A percentile compares a stretch with the other conserved stretches of the same genome.
These are phyloP conservation scores for Xylaria palmicola DNA, from an alignment of 495 filamentous ascomycete genomes.

Conservation along the genomic window DNA sequence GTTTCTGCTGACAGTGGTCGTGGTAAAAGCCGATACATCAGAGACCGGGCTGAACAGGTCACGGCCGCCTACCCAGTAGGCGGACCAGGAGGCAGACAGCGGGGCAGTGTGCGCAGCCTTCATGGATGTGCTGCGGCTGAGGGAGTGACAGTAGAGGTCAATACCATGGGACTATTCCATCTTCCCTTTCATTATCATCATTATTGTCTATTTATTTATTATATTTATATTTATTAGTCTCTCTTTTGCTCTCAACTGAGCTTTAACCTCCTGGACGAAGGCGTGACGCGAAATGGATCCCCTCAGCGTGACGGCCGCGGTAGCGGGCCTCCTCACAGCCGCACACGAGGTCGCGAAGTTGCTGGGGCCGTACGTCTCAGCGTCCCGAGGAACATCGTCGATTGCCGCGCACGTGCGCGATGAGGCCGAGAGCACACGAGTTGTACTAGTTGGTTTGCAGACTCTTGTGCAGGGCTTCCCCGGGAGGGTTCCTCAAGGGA, in stretches of 20 bases:
- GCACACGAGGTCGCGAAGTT: conserved; percentile 16
- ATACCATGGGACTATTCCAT: too few species aligned
- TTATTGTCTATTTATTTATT: too few species aligned
- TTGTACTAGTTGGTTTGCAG: conserved; percentile 18
- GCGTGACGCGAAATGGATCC: conserved; percentile 16
- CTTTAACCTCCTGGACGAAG: neutral
- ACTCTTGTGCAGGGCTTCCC: neutral
- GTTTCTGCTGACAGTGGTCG: too few species aligned
- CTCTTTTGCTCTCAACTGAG: neutral
- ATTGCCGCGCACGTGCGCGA: conserved; percentile 19
- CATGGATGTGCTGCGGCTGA: too few species aligned
- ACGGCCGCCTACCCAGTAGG: too few species aligned
- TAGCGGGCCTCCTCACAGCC: conserved; percentile 22
- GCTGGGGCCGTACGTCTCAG: conserved; percentile 19
- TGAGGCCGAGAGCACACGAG: conserved; percentile 13
- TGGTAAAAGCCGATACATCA: too few species aligned
- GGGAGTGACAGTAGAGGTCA: too few species aligned
- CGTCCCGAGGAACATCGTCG: conserved; percentile 17
- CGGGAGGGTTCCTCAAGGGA: neutral
- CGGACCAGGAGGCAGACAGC: too few species aligned
- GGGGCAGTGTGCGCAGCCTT: too few species aligned
- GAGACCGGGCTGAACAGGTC: too few species aligned
- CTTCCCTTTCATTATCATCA: too few species aligned
- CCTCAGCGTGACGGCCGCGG: conserved; percentile 21
- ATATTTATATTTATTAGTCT: too few species aligned